Conservation (phyloP, 2,329 filamentous ascomycete genomes). For the Rugonectria rugulosa region DNA sequence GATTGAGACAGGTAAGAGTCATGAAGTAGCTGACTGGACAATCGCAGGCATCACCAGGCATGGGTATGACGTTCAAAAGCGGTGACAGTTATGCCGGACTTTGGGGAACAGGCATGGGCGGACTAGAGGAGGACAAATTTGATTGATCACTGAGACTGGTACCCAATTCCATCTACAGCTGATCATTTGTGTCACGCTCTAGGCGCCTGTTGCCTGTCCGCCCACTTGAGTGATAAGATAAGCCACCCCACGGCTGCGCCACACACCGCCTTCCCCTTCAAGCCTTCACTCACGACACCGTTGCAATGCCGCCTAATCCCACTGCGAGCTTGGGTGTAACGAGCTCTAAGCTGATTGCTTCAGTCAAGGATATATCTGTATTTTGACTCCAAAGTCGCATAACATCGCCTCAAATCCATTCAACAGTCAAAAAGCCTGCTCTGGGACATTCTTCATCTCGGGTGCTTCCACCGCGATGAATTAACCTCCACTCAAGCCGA, state of each 20-base stretch:
- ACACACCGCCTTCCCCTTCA: constrained; percentile 37
- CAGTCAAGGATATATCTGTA: not conserved
- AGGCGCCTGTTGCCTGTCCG: too few relatives aligned
- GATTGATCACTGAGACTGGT: too few relatives aligned
- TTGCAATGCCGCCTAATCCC: constrained; percentile 27
- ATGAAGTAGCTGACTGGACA: constrained; percentile 12
- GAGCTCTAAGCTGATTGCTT: constrained; percentile 1
- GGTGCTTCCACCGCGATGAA: constrained; percentile 19
- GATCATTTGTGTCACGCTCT: too few relatives aligned
- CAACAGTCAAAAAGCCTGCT: too few relatives aligned
- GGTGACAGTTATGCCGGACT: constrained; percentile 37
- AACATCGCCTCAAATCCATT: too few relatives aligned
- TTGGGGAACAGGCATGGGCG: not conserved
- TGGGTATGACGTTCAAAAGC: constrained; percentile 39
- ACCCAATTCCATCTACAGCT: too few relatives aligned
- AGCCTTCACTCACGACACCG: constrained; percentile 34
- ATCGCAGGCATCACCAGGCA: constrained; percentile 33
- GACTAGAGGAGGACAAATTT: too few relatives aligned
- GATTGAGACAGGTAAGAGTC: too few relatives aligned
- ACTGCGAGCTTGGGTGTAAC: constrained; percentile 6
- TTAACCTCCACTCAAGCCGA: constrained; percentile 4
- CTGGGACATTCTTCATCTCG: too few relatives aligned
- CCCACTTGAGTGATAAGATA: too few relatives aligned
- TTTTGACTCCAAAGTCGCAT: too few relatives aligned
- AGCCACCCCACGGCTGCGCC: constrained; percentile 18